Evolutionary conservation across 2,329 filamentous ascomycete species (phyloP).

Genomic region (Pezizomycotina sp.): DNA sequence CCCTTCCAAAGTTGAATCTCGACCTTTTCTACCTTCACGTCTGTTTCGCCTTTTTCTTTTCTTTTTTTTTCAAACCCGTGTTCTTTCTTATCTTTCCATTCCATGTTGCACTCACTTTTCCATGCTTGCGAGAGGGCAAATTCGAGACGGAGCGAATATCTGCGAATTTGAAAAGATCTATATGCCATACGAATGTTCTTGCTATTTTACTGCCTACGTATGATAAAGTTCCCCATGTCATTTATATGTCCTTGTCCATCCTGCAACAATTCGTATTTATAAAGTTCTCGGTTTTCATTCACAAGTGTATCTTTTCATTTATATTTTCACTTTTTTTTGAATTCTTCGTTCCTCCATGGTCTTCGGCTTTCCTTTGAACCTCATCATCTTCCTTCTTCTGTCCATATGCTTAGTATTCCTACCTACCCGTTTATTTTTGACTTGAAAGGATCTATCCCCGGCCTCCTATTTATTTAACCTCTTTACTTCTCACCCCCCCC

Average conservation of each 20-base stretch:
- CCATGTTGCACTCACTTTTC: too few relatives aligned
- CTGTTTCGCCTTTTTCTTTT: too few relatives aligned
- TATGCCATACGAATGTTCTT: neutral
- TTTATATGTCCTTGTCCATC: neutral
- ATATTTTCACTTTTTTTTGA: neutral
- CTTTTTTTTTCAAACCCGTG: too few relatives aligned
- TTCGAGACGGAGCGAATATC: neutral
- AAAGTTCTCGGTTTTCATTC: constrained; percentile 6
- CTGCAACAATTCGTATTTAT: constrained; percentile 2
- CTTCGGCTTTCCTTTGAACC: constrained; percentile 14
- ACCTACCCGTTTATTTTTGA: constrained; percentile 11
- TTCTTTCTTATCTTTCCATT: too few relatives aligned
- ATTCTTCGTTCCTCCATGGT: constrained; percentile 5
- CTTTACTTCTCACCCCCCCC: constrained; percentile 1
- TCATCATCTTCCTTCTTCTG: constrained; percentile 8
- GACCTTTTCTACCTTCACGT: too few relatives aligned
- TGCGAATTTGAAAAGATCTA: neutral
- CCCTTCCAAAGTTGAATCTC: too few relatives aligned
- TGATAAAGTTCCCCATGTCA: neutral
- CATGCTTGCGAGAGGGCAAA: too few relatives aligned
- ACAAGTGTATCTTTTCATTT: constrained; percentile 4
- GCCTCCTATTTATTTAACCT: constrained; percentile 9
- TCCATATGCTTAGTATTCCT: constrained; percentile 13
- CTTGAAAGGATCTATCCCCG: constrained; percentile 16
- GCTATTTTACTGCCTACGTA: neutral